Base-by-base conservation (phyloP, 257 asterid genomes). In the Solanum megistacrolobum region DNA sequence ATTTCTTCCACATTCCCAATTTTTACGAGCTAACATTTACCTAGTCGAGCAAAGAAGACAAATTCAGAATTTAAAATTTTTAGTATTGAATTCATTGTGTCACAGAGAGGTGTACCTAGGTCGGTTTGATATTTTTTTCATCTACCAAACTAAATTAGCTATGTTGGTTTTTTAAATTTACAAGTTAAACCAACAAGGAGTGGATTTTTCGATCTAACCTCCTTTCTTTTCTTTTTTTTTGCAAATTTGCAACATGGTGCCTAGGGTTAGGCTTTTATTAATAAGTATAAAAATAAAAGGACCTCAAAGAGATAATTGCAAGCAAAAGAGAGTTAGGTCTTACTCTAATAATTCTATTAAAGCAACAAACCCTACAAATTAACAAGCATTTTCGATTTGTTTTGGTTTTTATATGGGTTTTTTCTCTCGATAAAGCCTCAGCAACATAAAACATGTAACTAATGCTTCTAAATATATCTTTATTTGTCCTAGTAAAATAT, bases 1-100 rank as follows among this genome's bases (percentile, higher is more conserved):
- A 36, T 14, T 16, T 39, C 32, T 69, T 39, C 7, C 3, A 7
- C 18, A 8, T 13, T 0, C 6, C 16, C 12, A 9, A 78, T 25
- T 78, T 76, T 78, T 39, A 76, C 7, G 10, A 39, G 34, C 55
- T 36, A 35, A 38, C 18, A 35, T 16, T 9, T 35, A 16, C 6
- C 3, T 0, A n/a, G 52, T 0, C 1, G 4, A 74, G 0, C 4
- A 52, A 16, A 16, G 1, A 27, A 65, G 32, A 12, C 32, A 3
- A 29, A 5, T 68, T 29, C 4, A 68, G 0, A 68, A 68, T 68
- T 68, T 68, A 2, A 62, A 62, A 58, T 58, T 7, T 58, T 58
- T 1, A 7, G 1, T 7, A 58, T 16, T 52, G 2, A 14, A 52
- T 7, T 18, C 10, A 55, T 6, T 20, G 66, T 20, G 12, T 58